A percentile compares a stretch with the other conserved stretches of the same genome.
phyloP scores from a whole-genome alignment of 2,329 filamentous ascomycete genomes.

The Monascus ruber region DNA sequence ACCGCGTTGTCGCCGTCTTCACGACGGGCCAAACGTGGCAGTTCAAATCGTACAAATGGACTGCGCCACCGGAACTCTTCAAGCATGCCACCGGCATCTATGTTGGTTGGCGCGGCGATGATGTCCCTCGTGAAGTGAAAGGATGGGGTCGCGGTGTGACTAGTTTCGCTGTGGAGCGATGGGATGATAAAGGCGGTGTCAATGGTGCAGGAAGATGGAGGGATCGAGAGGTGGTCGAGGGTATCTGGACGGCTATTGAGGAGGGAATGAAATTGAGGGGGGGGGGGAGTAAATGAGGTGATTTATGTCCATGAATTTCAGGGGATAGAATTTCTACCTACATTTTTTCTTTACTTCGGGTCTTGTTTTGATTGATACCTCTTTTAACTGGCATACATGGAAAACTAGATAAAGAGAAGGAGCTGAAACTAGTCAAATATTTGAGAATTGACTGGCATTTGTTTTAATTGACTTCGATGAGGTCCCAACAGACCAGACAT shows the following conservation, averaged over 20 bases:
- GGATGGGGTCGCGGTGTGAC: slow-evolving; percentile 79
- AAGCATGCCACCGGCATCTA: slow-evolving; percentile 77
- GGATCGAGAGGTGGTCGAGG: slow-evolving; percentile 85
- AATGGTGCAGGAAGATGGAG: slow-evolving; percentile 50
- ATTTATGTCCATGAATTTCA: not conserved
- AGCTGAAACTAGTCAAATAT: too few species aligned
- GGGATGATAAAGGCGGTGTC: slow-evolving; percentile 42
- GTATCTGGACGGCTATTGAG: slow-evolving; percentile 85
- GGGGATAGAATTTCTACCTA: too few species aligned
- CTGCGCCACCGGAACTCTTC: slow-evolving; percentile 77
- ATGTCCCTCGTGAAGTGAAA: slow-evolving; percentile 63
- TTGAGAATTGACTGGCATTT: too few species aligned
- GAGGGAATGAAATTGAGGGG: slow-evolving; percentile 74
- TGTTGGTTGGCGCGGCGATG: slow-evolving; percentile 82
- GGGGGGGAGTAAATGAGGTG: slow-evolving; percentile 43
- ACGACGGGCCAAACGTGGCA: slow-evolving; percentile 97
- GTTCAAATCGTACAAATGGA: slow-evolving; percentile 98
- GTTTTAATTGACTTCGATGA: too few species aligned
- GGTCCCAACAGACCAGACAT: too few species aligned
- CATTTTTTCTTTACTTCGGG: too few species aligned
- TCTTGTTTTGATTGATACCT: not conserved
- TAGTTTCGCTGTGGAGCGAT: slow-evolving; percentile 72
- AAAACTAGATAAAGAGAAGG: too few species aligned
- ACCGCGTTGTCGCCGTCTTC: slow-evolving; percentile 87
- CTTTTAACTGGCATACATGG: not conserved